These are phyloP conservation scores for Elaphomyces granulatus DNA, from an alignment of 495 filamentous ascomycete genomes.

Conservation along the genomic window DNA sequence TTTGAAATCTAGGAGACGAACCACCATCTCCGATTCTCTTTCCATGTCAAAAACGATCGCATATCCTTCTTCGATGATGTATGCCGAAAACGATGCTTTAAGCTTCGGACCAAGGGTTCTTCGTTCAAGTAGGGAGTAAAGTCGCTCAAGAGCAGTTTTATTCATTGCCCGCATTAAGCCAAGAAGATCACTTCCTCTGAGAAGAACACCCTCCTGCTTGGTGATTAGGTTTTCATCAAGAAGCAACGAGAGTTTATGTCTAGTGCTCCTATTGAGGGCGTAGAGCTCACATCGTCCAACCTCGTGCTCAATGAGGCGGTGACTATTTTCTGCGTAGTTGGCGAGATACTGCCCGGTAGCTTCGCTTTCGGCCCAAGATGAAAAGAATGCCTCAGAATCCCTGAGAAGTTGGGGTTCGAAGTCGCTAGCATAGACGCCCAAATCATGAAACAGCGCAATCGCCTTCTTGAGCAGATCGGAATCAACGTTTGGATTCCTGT, in stretches of 20 bases:
- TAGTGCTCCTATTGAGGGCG: slow-evolving; percentile 68
- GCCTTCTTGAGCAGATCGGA: slow-evolving; percentile 47
- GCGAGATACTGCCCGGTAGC: slow-evolving; percentile 43
- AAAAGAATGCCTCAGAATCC: slow-evolving; percentile 49
- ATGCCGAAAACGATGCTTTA: slow-evolving; percentile 55
- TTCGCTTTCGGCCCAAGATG: slow-evolving; percentile 47
- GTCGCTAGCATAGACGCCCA: slow-evolving; percentile 58
- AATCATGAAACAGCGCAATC: slow-evolving; percentile 65
- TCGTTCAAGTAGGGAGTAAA: slow-evolving; percentile 60
- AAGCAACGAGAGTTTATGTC: slow-evolving; percentile 52
- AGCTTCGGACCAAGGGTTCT: slow-evolving; percentile 50
- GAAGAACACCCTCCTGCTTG: slow-evolving; percentile 44
- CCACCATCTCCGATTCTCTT: slow-evolving; percentile 73
- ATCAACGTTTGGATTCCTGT: slow-evolving; percentile 28
- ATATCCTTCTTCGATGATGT: slow-evolving; percentile 64
- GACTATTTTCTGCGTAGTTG: slow-evolving; percentile 53
- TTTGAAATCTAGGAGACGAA: slow-evolving; percentile 69
- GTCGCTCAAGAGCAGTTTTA: slow-evolving; percentile 49
- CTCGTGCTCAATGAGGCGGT: slow-evolving; percentile 53
- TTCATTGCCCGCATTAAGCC: slow-evolving; percentile 53
- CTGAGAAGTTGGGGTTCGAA: slow-evolving; percentile 66
- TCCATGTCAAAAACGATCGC: slow-evolving; percentile 66
- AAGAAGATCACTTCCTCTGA: slow-evolving; percentile 46
- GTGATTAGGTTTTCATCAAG: slow-evolving; percentile 54
- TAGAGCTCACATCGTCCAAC: slow-evolving; percentile 59